Evolutionary conservation across 2,329 filamentous ascomycete species (phyloP).

Genomic region (Ophiocordyceps camponoti-floridani): DNA sequence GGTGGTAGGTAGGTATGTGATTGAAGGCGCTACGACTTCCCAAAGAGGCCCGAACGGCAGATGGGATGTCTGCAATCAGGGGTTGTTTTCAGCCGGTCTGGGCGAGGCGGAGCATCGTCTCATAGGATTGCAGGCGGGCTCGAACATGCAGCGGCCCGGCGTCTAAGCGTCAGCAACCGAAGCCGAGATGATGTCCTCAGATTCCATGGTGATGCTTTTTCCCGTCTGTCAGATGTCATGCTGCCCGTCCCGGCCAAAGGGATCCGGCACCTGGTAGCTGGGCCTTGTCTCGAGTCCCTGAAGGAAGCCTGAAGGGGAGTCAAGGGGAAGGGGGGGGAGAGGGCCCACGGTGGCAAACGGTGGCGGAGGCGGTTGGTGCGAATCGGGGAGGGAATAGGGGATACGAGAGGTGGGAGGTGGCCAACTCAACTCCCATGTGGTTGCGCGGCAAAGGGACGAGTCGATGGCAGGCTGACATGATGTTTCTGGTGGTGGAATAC

Average conservation of each 20-base stretch:
- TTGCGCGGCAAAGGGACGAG: too few relatives aligned
- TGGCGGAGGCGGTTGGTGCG: neutral
- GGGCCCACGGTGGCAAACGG: neutral
- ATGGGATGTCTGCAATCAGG: neutral
- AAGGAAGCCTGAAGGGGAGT: too few relatives aligned
- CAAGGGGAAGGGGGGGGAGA: neutral
- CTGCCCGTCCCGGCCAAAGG: neutral
- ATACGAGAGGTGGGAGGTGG: too few relatives aligned
- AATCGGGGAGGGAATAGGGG: neutral
- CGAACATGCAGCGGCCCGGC: neutral
- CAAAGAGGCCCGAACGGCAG: neutral
- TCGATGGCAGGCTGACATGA: too few relatives aligned
- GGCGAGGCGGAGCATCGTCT: neutral
- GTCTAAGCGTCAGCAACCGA: neutral
- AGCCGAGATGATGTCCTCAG: neutral
- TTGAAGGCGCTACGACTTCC: too few relatives aligned
- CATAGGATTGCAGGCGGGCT: neutral
- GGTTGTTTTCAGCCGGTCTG: neutral
- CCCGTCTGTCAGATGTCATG: neutral
- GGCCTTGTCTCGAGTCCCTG: too few relatives aligned
- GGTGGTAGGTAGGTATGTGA: neutral
- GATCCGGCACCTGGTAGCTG: neutral
- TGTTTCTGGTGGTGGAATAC: neutral
- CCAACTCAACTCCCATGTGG: too few relatives aligned
- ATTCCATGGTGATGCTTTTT: neutral